Evolutionary conservation across 768 basidiomycete species (phyloP).

Genomic region (Boletus subparvulus): DNA sequence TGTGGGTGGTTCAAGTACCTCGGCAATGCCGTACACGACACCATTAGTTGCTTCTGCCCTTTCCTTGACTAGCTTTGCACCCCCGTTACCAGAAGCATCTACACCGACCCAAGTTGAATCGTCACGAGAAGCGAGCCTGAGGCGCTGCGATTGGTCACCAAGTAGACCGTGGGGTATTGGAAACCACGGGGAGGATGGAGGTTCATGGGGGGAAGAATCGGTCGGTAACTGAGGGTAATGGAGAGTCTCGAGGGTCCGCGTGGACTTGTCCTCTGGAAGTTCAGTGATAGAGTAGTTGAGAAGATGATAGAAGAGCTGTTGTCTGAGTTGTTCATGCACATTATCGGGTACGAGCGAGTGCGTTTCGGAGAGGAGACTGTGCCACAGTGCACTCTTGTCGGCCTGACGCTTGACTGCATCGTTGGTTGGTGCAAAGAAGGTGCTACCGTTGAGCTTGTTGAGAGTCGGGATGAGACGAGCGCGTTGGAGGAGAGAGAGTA

Average conservation of each 20-base stretch:
- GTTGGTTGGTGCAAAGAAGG: constrained; percentile 95
- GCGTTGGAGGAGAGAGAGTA: constrained; percentile 76
- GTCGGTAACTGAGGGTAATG: constrained; percentile 63
- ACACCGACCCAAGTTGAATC: constrained; percentile 61
- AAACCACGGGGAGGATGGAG: constrained; percentile 82
- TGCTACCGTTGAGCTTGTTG: constrained; percentile 78
- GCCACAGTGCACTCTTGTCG: constrained; percentile 33
- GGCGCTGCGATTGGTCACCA: constrained; percentile 75
- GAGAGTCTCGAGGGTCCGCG: constrained; percentile 54
- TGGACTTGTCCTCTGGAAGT: constrained; percentile 40
- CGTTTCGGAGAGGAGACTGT: constrained; percentile 26
- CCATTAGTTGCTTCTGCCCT: constrained; percentile 69
- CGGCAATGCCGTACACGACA: constrained; percentile 68
- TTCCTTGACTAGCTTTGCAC: constrained; percentile 61
- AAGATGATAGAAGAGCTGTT: constrained; percentile 92
- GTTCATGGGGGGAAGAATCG: constrained; percentile 63
- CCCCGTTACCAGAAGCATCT: constrained; percentile 78
- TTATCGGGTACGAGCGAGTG: constrained; percentile 62
- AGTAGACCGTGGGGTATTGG: constrained; percentile 81
- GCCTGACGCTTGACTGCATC: constrained; percentile 69
- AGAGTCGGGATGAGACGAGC: constrained; percentile 89
- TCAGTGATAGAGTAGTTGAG: constrained; percentile 72
- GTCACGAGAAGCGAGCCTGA: constrained; percentile 59
- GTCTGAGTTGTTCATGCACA: constrained; percentile 77
- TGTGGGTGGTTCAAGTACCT: constrained; percentile 72